phyloP scores from a whole-genome alignment of 768 basidiomycete genomes.

The Gloeostereum incarnatum region DNA sequence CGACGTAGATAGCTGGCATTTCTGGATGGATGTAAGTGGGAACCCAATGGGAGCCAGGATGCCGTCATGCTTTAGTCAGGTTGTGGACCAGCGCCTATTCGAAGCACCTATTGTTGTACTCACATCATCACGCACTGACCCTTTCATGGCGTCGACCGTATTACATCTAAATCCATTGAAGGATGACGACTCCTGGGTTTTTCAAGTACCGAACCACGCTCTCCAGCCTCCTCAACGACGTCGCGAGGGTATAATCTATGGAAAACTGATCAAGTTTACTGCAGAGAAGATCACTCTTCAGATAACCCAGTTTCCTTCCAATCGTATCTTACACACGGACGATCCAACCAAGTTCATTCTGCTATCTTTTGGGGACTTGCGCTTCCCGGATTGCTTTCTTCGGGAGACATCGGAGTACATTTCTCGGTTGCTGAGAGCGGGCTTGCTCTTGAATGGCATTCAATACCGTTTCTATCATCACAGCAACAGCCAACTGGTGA shows the following conservation, averaged over 20 bases:
- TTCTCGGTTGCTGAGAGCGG: constrained; percentile 39
- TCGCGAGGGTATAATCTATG: constrained; percentile 20
- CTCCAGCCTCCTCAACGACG: constrained; percentile 18
- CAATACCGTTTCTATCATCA: constrained; percentile 68
- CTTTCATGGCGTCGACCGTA: constrained; percentile 22
- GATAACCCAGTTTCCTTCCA: constrained; percentile 39
- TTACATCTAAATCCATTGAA: constrained; percentile 30
- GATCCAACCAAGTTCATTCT: constrained; percentile 49
- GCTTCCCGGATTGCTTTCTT: constrained; percentile 44
- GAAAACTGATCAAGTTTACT: constrained; percentile 44
- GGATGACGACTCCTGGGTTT: constrained; percentile 47
- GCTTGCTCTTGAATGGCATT: constrained; percentile 44
- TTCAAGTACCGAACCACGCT: constrained; percentile 23
- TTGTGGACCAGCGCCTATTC: too few species aligned
- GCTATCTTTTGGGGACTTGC: constrained; percentile 40
- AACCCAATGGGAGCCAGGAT: too few species aligned
- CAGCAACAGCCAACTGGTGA: constrained; percentile 60
- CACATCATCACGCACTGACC: too few species aligned
- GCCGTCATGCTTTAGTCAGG: too few species aligned
- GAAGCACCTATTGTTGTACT: too few species aligned
- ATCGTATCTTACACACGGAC: constrained; percentile 50
- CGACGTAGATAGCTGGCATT: constrained; percentile 39
- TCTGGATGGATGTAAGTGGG: too few species aligned
- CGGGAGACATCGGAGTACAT: constrained; percentile 47
- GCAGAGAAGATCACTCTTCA: constrained; percentile 40